Evolutionary conservation across 148 eudicot species (phyloP).

Genomic region (Fagopyrum homotropicum): DNA sequence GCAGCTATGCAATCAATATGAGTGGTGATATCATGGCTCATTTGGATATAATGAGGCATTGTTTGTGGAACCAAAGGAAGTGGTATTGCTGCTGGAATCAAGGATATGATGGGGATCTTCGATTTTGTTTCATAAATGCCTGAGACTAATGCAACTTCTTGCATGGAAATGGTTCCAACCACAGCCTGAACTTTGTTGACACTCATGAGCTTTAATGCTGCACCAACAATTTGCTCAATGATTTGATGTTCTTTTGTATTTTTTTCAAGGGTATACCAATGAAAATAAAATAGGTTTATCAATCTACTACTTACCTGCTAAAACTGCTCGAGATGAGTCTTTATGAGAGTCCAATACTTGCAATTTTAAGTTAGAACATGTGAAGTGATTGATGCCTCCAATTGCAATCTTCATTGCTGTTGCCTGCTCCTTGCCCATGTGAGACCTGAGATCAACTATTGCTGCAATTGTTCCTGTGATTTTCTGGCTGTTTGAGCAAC

Average conservation of each 20-base stretch:
- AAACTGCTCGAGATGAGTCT: conserved; percentile 4
- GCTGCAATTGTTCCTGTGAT: not conserved
- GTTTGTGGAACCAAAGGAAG: not conserved
- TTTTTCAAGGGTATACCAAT: not conserved
- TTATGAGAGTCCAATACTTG: conserved; percentile 2
- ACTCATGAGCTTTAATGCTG: not conserved
- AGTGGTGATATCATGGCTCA: not conserved
- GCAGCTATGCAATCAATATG: conserved; percentile 6
- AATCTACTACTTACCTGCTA: not conserved
- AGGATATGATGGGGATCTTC: conserved; percentile 9
- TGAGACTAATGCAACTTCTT: conserved; percentile 7
- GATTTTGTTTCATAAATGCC: conserved; percentile 6
- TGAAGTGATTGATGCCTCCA: conserved; percentile 7
- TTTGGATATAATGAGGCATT: not conserved
- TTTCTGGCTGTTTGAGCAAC: not conserved
- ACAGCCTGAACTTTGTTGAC: not conserved
- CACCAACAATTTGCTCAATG: not conserved
- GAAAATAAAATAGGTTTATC: not conserved
- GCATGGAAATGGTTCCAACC: conserved; percentile 2
- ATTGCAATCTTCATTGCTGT: conserved; percentile 10
- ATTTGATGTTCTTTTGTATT: not conserved
- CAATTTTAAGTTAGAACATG: not conserved
- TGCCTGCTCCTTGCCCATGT: conserved; percentile 9
- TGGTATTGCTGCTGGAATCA: not conserved
- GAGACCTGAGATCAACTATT: not conserved